phyloP scores from a whole-genome alignment of 2,329 filamentous ascomycete genomes.

The Venturia nashicola region DNA sequence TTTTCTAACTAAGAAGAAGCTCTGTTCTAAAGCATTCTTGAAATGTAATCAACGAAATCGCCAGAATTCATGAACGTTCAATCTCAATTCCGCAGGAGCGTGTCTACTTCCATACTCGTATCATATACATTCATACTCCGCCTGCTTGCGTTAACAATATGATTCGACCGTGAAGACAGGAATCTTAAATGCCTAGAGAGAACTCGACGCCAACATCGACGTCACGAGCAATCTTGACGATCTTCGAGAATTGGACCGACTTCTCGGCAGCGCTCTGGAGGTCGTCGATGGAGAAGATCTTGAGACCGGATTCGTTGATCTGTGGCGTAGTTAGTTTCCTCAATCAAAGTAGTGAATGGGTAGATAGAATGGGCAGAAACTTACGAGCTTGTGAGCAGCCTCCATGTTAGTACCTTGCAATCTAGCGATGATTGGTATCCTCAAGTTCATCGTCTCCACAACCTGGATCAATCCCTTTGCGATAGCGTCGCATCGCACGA shows the following conservation, averaged over 20 bases:
- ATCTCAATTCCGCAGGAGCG: neutral
- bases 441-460: constrained; percentile 85
- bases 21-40: too few relatives aligned
- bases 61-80: neutral
- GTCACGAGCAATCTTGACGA: constrained; percentile 96
- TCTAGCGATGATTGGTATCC: constrained; percentile 92
- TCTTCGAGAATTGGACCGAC: constrained; percentile 96
- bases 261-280: constrained; percentile 95
- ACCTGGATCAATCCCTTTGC: constrained; percentile 93
- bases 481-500: constrained; percentile 95
- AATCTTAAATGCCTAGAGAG: constrained; percentile 41
- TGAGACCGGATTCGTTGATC: constrained; percentile 95
- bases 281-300: constrained; percentile 99
- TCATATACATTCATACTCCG: neutral
- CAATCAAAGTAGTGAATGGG: neutral
- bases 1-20: too few relatives aligned
- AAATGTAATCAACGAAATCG: too few relatives aligned
- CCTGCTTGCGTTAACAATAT: neutral
- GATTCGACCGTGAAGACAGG: neutral
- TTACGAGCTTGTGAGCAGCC: constrained; percentile 66
- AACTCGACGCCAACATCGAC: constrained; percentile 97
- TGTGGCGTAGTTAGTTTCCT: constrained; percentile 16
- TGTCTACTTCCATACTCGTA: neutral
- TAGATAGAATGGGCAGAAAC: constrained; percentile 17
- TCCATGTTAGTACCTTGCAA: constrained; percentile 99